Evolutionary conservation across 306 rosid species (phyloP).

Genomic region (Vachellia collinsii): DNA sequence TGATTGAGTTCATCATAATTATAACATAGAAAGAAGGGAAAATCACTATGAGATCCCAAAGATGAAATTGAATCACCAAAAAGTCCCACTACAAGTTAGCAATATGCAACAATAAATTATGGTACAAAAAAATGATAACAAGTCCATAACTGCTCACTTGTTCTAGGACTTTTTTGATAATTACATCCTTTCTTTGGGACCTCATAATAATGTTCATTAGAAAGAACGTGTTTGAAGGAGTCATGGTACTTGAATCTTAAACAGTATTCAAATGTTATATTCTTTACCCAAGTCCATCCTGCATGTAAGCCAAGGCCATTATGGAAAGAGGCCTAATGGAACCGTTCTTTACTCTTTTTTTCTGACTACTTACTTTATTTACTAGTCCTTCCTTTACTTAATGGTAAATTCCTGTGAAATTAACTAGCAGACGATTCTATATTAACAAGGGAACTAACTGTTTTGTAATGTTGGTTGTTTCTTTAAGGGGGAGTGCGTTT

Average conservation of each 20-base stretch:
- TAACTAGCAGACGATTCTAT: constrained; percentile 10
- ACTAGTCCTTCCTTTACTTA: background rate
- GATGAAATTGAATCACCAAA: too few relatives aligned
- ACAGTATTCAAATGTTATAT: background rate
- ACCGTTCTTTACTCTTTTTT: background rate
- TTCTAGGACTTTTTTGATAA: too few relatives aligned
- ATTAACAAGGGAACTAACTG: background rate
- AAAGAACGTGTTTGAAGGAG: background rate
- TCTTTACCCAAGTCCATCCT: background rate
- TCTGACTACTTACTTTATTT: background rate
- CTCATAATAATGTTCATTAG: too few relatives aligned
- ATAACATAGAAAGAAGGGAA: background rate
- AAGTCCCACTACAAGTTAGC: too few relatives aligned
- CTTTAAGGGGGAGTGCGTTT: constrained; percentile 85
- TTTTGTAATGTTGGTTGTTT: constrained; percentile 25
- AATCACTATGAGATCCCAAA: too few relatives aligned
- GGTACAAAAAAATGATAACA: too few relatives aligned
- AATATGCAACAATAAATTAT: too few relatives aligned
- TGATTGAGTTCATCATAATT: background rate
- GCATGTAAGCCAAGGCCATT: background rate
- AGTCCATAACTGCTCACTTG: too few relatives aligned
- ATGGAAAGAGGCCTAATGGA: background rate
- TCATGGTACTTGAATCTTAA: background rate
- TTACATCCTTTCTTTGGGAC: too few relatives aligned
- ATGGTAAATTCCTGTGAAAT: background rate